Conservation (phyloP, 192 early-diverging fungal genomes). For the Helicostylum pulchrum region DNA sequence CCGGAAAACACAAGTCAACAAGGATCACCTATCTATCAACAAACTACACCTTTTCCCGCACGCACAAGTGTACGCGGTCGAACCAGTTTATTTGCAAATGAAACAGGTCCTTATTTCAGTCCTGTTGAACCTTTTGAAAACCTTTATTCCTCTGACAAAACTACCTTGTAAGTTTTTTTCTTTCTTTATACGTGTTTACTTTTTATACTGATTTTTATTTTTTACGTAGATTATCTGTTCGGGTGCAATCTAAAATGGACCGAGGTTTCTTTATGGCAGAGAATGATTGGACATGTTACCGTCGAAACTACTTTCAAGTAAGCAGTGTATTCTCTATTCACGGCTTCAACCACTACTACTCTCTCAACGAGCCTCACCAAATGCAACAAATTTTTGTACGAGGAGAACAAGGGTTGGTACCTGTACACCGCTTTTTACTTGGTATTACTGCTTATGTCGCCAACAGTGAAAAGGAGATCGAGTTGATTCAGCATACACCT, state of each 20-base stretch:
- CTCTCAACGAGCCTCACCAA: slow-evolving; percentile 10
- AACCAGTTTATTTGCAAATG: slow-evolving; percentile 2
- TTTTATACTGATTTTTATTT: neutral
- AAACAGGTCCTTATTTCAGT: slow-evolving; percentile 20
- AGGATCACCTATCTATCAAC: slow-evolving; percentile 8
- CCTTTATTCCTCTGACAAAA: slow-evolving; percentile 16
- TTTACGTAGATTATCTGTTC: slow-evolving; percentile 45
- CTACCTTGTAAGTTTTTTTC: slow-evolving; percentile 19
- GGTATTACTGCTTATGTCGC: slow-evolving; percentile 61
- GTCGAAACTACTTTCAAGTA: slow-evolving; percentile 87
- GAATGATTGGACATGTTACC: slow-evolving; percentile 80
- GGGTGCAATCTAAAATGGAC: slow-evolving; percentile 65
- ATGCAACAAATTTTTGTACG: slow-evolving; percentile 56
- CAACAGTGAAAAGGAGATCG: slow-evolving; percentile 53
- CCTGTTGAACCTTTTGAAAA: slow-evolving; percentile 21
- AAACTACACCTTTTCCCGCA: neutral
- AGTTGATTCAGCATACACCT: slow-evolving; percentile 71
- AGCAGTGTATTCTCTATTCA: slow-evolving; percentile 45
- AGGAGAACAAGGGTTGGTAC: slow-evolving; percentile 34
- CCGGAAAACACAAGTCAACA: slow-evolving; percentile 8
- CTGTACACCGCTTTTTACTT: slow-evolving; percentile 58
- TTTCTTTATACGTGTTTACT: neutral
- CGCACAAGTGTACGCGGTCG: slow-evolving; percentile 3
- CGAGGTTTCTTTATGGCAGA: slow-evolving; percentile 78
- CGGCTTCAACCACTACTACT: slow-evolving; percentile 20